These are phyloP conservation scores for Trypethelium eluteriae DNA, from an alignment of 495 filamentous ascomycete species.

Conservation along the genomic window DNA sequence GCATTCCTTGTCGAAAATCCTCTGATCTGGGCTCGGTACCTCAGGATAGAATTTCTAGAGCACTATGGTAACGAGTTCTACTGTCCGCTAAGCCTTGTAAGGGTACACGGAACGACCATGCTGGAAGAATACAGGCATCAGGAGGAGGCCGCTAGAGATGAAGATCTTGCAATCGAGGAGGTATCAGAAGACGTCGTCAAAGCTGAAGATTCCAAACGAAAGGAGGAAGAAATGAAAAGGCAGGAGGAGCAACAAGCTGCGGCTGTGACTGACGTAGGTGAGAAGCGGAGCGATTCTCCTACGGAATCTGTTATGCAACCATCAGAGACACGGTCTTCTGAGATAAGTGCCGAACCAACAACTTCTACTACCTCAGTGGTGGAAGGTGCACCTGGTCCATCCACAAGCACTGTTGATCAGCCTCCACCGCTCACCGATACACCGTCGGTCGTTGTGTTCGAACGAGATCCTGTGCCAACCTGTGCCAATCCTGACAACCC, in stretches of 20 bases:
- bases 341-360: constrained; percentile 27
- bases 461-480: constrained; percentile 2
- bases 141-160: constrained; percentile 55
- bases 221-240: constrained; percentile 24
- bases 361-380: not conserved
- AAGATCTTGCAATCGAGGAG: constrained; percentile 42
- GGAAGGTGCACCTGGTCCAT: not conserved
- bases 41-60: constrained; percentile 81
- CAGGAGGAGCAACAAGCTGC: not conserved
- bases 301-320: not conserved
- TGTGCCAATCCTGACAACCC: not conserved
- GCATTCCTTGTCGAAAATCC: constrained; percentile 88
- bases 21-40: constrained; percentile 88
- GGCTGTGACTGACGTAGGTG: not conserved
- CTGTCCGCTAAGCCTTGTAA: constrained; percentile 81
- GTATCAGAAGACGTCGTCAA: constrained; percentile 29
- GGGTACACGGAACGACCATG: constrained; percentile 95
- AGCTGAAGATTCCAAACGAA: constrained; percentile 12
- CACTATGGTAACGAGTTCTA: constrained; percentile 97
- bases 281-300: not conserved
- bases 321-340: constrained; percentile 12
- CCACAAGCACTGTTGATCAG: not conserved
- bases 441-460: not conserved
- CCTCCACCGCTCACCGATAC: constrained; percentile 9
- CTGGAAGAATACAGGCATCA: constrained; percentile 79